phyloP scores from a whole-genome alignment of 2,329 filamentous ascomycete genomes.

The Pseudogymnoascus sp. region DNA sequence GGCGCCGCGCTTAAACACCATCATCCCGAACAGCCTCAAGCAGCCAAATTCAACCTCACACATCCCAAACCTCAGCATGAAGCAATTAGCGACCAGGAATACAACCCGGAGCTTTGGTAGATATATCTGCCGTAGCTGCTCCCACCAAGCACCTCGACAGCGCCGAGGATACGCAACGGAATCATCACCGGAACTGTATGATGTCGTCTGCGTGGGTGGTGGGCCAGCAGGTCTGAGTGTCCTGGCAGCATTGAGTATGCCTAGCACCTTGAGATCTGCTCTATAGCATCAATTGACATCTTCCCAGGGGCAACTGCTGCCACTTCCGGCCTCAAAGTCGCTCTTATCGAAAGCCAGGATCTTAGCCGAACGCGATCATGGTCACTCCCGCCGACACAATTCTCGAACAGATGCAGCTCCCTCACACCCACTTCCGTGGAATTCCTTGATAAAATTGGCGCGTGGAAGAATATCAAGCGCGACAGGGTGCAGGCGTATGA shows the following conservation, averaged over 20 bases:
- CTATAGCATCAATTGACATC: background rate
- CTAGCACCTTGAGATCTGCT: background rate
- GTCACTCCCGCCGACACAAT: conserved; percentile 59
- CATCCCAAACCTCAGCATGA: background rate
- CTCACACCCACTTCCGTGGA: conserved; percentile 81
- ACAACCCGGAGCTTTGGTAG: conserved; percentile 14
- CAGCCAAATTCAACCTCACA: background rate
- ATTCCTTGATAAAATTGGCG: conserved; percentile 76
- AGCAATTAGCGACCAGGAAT: background rate
- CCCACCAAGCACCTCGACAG: conserved; percentile 20
- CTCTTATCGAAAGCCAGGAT: conserved; percentile 85
- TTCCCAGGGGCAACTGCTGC: conserved; percentile 63
- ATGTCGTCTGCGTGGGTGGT: conserved; percentile 31
- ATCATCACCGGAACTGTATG: conserved; percentile 24
- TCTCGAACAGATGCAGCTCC: conserved; percentile 92
- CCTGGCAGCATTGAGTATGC: conserved; percentile 65
- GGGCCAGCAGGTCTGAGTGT: conserved; percentile 66
- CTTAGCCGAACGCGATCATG: conserved; percentile 62
- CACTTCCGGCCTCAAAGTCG: conserved; percentile 72
- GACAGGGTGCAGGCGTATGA: conserved; percentile 79
- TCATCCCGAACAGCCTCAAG: background rate
- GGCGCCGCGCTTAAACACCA: background rate
- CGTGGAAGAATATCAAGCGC: conserved; percentile 69
- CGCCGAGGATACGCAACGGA: conserved; percentile 21
- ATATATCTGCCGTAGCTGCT: conserved; percentile 24